phyloP scores from a whole-genome alignment of 441 rosid species.

The Lepidium campestre region DNA sequence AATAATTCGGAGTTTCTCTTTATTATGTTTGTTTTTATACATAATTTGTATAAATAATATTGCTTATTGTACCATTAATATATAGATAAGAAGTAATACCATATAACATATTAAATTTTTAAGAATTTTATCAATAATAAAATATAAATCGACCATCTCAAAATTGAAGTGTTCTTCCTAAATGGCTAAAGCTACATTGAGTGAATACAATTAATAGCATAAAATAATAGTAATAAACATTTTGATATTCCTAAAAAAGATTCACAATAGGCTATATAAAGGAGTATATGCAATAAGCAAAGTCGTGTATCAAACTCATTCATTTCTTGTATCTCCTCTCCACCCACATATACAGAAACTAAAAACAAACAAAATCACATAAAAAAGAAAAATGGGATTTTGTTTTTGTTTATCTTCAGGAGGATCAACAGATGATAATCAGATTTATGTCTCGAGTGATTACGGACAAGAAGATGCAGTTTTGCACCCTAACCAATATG shows the following conservation, averaged over 20 bases:
- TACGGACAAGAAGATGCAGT: constrained; percentile 42
- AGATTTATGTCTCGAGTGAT: constrained; percentile 42
- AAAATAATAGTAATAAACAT: not conserved
- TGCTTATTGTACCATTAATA: not conserved
- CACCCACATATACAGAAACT: constrained; percentile 1
- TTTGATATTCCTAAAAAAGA: constrained; percentile 15
- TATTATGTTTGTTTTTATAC: not conserved
- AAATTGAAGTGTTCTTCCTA: not conserved
- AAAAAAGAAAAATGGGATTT: constrained; percentile 52
- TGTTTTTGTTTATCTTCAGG: constrained; percentile 48
- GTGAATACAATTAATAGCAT: not conserved
- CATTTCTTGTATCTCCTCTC: not conserved
- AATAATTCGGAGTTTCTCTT: constrained; percentile 2
- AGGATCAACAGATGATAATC: constrained; percentile 57
- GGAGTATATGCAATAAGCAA: constrained; percentile 22
- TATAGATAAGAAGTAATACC: too few relatives aligned
- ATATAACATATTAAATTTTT: too few relatives aligned
- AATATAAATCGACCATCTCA: constrained; percentile 13
- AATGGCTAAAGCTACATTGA: constrained; percentile 8
- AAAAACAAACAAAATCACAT: not conserved
- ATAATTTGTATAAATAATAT: not conserved
- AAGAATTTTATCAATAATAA: not conserved
- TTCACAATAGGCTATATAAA: constrained; percentile 24
- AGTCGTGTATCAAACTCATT: constrained; percentile 24
- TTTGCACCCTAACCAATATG: constrained; percentile 19